Conservation (phyloP, 2,329 filamentous ascomycete species). For the Trichoderma aggressivum region DNA sequence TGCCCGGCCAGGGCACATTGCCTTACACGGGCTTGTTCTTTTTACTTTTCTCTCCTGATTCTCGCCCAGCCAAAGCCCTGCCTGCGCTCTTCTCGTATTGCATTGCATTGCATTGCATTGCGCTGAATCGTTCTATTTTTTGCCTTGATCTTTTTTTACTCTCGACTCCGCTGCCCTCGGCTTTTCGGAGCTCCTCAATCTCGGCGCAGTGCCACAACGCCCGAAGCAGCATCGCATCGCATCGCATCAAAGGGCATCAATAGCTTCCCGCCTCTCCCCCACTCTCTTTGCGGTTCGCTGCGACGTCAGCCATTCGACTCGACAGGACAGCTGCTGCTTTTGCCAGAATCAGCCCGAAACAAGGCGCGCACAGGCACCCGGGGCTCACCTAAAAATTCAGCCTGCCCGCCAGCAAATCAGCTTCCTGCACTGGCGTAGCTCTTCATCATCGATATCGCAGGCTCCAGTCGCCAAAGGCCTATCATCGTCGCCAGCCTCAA, state of each 20-base stretch:
- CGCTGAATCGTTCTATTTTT: background rate
- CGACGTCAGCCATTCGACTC: slow-evolving; percentile 7
- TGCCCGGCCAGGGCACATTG: background rate
- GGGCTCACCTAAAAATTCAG: slow-evolving; percentile 26
- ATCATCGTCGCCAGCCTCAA: slow-evolving; percentile 47
- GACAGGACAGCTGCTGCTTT: background rate
- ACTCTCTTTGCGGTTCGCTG: slow-evolving; percentile 6
- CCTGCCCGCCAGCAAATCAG: slow-evolving; percentile 48
- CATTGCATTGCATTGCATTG: background rate
- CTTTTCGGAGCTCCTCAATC: slow-evolving; percentile 12
- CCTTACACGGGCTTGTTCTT: background rate
- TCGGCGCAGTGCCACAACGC: background rate
- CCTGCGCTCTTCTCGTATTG: background rate
- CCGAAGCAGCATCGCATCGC: background rate
- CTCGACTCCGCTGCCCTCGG: slow-evolving; percentile 2
- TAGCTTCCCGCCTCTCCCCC: background rate
- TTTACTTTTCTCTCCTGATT: no score
- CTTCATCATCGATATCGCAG: slow-evolving; percentile 31
- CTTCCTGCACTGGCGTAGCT: slow-evolving; percentile 37
- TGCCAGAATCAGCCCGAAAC: background rate
- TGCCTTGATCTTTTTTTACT: background rate
- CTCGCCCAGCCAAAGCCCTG: background rate
- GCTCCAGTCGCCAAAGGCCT: slow-evolving; percentile 45
- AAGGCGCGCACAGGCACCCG: slow-evolving; percentile 7
- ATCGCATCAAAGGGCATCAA: background rate